A percentile compares a stretch with the other conserved stretches of the same genome.
Evolutionary conservation across 768 basidiomycete genomes (phyloP).

Genomic region (Mycena haematopus): DNA sequence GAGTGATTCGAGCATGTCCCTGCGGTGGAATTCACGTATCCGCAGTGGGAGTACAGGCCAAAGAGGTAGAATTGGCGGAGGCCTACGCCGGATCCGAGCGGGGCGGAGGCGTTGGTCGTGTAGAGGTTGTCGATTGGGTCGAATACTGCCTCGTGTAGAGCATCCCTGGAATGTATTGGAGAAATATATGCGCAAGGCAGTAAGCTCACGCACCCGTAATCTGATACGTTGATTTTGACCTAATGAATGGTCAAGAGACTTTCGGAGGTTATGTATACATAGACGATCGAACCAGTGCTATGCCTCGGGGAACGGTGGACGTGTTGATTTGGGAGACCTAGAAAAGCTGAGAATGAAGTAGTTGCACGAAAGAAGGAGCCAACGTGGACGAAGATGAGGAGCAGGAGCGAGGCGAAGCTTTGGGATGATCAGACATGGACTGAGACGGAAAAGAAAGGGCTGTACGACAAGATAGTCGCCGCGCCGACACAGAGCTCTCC

Average conservation of each 20-base stretch:
- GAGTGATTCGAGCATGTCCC: conserved; percentile 72
- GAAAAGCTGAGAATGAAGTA: conserved; percentile 32
- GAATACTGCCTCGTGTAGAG: conserved; percentile 53
- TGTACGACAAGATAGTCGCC: conserved; percentile 78
- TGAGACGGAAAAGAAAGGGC: conserved; percentile 23
- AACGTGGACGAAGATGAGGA: conserved; percentile 86
- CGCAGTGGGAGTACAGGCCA: conserved; percentile 85
- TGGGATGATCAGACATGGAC: conserved; percentile 33
- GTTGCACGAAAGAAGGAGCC: conserved; percentile 37
- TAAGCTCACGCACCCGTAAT: conserved; percentile 62
- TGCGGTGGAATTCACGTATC: conserved; percentile 61
- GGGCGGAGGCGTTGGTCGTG: conserved; percentile 66
- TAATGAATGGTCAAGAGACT: conserved; percentile 35
- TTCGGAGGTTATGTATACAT: conserved; percentile 11
- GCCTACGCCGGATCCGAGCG: conserved; percentile 62
- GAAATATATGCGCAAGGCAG: conserved; percentile 6
- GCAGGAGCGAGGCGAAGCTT: conserved; percentile 57
- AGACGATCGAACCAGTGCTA: conserved; percentile 67
- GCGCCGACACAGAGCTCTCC: conserved; percentile 80
- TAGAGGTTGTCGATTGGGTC: conserved; percentile 72
- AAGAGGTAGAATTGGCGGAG: conserved; percentile 77
- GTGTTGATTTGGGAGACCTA: conserved; percentile 87
- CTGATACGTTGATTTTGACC: conserved; percentile 74
- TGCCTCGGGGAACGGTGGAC: conserved; percentile 69
- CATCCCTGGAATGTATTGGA: conserved; percentile 45